Base-by-base conservation (phyloP, 176 grass and related monocot genomes). In the Musa itinerans region DNA sequence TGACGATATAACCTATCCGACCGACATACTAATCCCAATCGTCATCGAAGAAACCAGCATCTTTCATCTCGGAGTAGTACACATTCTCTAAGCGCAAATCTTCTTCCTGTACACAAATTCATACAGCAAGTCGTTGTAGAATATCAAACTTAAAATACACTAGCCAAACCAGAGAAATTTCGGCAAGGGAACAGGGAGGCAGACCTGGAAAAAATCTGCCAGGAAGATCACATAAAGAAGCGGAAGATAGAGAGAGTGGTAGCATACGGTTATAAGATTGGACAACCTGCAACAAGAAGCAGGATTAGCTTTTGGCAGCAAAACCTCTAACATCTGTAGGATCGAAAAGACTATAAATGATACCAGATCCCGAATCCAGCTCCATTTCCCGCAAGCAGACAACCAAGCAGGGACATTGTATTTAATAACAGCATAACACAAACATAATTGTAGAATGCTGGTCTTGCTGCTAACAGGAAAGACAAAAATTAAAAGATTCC, bases 61-160 rank as follows among this genome's bases (percentile, higher is more conserved):
- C 96, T 89, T 99, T 99, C 96, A 99, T 99, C 83, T 99, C 96
- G 1, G 91, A 99, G 79, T 99, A 99, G 83, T 99, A 95, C 16
- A 99, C 91, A 12, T 86, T 99, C 86, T 99, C 96, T 67, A 99
- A 76, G 58, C 89, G 85, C 88, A 95, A 78, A 68, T 99, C 96
- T 81, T 99, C 96, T 89, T 99, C 96, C 96, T 95, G 80, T 61
- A 83, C 43, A 3, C 25, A 62, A 43, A 43, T 43, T 43, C 34
- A 43, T 43, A 43, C 34, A 43, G 34, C 34, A 43, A 43, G 34
- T 6, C 4, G 4, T 43, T 0, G 3, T 5, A 43, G 34, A 43
- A 43, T 43, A 6, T 43, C 34, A 43, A 43, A 6, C 34, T 43
- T 6, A 5, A 34, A 34, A 34, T 5, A 4, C 34, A 75, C 59